Percentiles rank a stretch among this genome's conserved stretches.
Evolutionary conservation across 2,329 filamentous ascomycete genomes (phyloP).

Genomic region (Podosphaera xanthii): DNA sequence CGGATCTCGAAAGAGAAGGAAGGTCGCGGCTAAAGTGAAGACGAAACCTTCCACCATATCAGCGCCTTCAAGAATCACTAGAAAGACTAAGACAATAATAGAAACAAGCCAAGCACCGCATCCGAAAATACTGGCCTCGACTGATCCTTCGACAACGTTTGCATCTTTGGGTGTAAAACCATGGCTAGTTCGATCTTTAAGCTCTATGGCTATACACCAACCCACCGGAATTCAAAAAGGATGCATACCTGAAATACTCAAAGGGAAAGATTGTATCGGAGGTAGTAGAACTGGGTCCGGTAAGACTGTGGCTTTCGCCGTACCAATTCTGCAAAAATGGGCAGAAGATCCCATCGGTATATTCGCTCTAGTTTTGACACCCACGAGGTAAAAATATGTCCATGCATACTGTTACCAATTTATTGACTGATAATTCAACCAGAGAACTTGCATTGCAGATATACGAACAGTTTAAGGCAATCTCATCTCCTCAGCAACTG

Average conservation of each 20-base stretch:
- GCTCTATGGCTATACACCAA: constrained; percentile 55
- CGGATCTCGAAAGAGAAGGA: constrained; percentile 15
- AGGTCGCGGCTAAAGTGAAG: constrained; percentile 8
- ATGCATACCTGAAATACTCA: constrained; percentile 80
- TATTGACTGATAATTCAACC: constrained; percentile 6
- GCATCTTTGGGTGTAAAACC: constrained; percentile 49
- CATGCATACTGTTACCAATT: not conserved
- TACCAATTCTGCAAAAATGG: constrained; percentile 86
- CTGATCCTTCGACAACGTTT: constrained; percentile 41
- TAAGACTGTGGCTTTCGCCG: constrained; percentile 90
- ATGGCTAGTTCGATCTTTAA: constrained; percentile 71
- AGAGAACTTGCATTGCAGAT: constrained; percentile 88
- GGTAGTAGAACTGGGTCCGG: constrained; percentile 87
- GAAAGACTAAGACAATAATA: constrained; percentile 3
- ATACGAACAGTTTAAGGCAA: constrained; percentile 84
- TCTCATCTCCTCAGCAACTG: constrained; percentile 67
- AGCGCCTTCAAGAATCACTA: constrained; percentile 13
- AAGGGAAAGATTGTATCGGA: constrained; percentile 83
- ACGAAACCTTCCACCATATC: constrained; percentile 5
- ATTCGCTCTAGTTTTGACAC: constrained; percentile 73
- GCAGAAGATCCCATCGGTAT: constrained; percentile 79
- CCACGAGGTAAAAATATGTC: constrained; percentile 35
- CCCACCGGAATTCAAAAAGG: constrained; percentile 84
- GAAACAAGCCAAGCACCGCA: not conserved
- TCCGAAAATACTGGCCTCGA: constrained; percentile 23